Percentiles rank a stretch among this genome's conserved stretches.
phyloP scores from a whole-genome alignment of 768 basidiomycete species.

The Sarcomyxa edulis region DNA sequence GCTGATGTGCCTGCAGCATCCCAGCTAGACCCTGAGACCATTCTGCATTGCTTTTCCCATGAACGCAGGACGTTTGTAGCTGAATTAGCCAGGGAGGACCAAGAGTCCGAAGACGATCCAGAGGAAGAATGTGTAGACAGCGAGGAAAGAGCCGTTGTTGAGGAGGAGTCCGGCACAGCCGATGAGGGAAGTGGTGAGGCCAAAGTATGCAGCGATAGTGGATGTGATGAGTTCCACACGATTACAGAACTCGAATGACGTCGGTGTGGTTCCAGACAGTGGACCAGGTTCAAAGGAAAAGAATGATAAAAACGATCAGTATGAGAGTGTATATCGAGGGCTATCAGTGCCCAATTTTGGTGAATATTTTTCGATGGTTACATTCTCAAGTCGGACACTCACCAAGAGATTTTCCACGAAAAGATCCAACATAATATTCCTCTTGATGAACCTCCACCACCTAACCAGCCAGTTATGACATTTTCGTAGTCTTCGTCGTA shows the following conservation, averaged over 20 bases:
- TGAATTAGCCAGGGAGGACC: conserved; percentile 71
- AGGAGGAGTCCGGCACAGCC: conserved; percentile 79
- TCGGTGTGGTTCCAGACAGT: conserved; percentile 67
- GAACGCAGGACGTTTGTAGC: conserved; percentile 70
- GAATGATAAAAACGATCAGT: conserved; percentile 55
- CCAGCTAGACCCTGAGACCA: conserved; percentile 63
- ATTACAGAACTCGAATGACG: conserved; percentile 69
- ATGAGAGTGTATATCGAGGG: conserved; percentile 57
- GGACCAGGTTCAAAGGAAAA: conserved; percentile 73
- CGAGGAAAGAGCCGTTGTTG: conserved; percentile 81
- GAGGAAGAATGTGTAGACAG: conserved; percentile 68
- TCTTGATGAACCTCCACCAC: conserved; percentile 31
- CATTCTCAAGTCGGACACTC: too few relatives aligned
- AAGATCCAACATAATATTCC: conserved; percentile 62
- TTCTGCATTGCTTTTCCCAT: conserved; percentile 74
- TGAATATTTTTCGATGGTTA: too few relatives aligned
- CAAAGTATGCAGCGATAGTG: conserved; percentile 56
- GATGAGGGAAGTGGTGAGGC: conserved; percentile 59
- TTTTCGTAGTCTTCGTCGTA: conserved; percentile 55
- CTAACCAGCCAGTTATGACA: conserved; percentile 32
- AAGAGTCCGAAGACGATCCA: conserved; percentile 73
- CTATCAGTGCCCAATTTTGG: too few relatives aligned
- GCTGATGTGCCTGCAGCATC: conserved; percentile 79
- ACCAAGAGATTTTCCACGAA: conserved; percentile 59
- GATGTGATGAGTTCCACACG: conserved; percentile 62